Conservation (phyloP, 331 rosid genomes). For the Acacia pycnantha region DNA sequence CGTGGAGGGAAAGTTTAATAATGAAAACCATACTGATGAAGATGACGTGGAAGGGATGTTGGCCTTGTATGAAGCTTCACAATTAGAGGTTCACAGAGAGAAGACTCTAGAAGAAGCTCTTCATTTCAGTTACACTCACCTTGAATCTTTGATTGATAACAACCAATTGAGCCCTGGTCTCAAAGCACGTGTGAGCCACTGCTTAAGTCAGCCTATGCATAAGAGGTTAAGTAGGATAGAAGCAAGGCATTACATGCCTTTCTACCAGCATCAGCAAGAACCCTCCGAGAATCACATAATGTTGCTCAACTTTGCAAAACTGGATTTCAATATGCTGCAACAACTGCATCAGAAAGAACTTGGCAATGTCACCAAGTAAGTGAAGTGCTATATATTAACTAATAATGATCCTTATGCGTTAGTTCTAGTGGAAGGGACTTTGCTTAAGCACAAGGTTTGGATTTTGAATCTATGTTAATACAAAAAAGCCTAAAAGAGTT, state of each 20-base stretch:
- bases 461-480: too few species aligned
- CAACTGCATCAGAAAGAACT: neutral
- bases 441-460: too few species aligned
- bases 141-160: neutral
- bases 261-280: neutral
- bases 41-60: constrained; percentile 24
- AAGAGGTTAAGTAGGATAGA: constrained; percentile 27
- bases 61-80: constrained; percentile 40
- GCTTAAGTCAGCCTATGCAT: constrained; percentile 33
- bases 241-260: constrained; percentile 28
- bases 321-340: neutral
- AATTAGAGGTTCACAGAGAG: constrained; percentile 29
- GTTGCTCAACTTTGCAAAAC: neutral
- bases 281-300: neutral
- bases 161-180: neutral
- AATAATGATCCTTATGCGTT: too few species aligned
- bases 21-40: neutral
- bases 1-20: neutral
- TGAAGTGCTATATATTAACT: neutral
- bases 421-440: too few species aligned
- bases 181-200: constrained; percentile 8
- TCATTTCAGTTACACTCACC: neutral
- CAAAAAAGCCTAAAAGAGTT: too few species aligned
- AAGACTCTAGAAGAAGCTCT: constrained; percentile 24
- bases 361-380: constrained; percentile 8